These are phyloP conservation scores for Boletus edulis DNA, from an alignment of 768 basidiomycete genomes.

Conservation along the genomic window DNA sequence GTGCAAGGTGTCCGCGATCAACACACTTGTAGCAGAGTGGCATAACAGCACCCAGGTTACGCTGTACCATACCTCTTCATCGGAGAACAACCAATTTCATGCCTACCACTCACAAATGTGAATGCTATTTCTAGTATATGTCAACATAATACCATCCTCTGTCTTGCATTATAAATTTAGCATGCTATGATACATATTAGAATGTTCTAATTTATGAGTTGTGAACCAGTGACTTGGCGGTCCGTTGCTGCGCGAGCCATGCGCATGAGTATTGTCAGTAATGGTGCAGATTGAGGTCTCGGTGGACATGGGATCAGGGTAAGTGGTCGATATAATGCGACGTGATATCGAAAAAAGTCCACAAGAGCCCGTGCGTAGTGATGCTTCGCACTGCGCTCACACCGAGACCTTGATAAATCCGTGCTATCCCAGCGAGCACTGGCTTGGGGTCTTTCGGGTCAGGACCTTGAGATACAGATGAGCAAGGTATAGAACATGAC, in stretches of 20 bases:
- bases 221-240: constrained; percentile 2
- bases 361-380: constrained; percentile 89
- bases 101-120: neutral
- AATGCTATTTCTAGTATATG: neutral
- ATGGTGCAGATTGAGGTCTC: constrained; percentile 1
- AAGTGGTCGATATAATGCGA: constrained; percentile 69
- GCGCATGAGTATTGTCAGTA: constrained; percentile 11
- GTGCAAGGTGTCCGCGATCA: constrained; percentile 12
- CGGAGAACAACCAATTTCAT: neutral
- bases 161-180: constrained; percentile 11
- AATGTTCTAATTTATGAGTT: constrained; percentile 16
- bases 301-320: constrained; percentile 29
- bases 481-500: neutral
- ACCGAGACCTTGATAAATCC: constrained; percentile 92
- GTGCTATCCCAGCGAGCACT: constrained; percentile 68
- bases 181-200: constrained; percentile 26
- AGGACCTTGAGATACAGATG: constrained; percentile 49
- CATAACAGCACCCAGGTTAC: neutral
- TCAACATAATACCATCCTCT: constrained; percentile 1
- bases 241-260: constrained; percentile 1
- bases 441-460: constrained; percentile 78
- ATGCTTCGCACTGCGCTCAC: constrained; percentile 91
- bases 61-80: constrained; percentile 4
- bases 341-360: constrained; percentile 89
- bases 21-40: constrained; percentile 9